Base-by-base conservation (phyloP, 306 rosid genomes). In the Prunus campanulata region DNA sequence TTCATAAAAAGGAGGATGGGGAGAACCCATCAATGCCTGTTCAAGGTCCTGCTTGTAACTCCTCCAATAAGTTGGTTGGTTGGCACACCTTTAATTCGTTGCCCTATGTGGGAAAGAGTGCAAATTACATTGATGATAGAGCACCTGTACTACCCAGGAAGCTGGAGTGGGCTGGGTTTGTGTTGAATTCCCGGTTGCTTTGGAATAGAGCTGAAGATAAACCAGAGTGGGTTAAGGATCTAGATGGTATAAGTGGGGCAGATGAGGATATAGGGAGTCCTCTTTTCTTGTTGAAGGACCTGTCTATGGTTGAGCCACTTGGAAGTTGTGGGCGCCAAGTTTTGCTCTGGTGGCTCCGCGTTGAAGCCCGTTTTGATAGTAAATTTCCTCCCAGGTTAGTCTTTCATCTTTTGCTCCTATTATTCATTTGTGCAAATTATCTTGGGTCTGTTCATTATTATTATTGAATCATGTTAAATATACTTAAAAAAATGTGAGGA, bases 31-130 rank as follows among this genome's bases (percentile, higher is more conserved):
- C 80, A 61, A 72, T 85, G 86, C 99, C 99, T 8, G 85, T 91
- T 62, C 99, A 96, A 77, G 99, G 99, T 83, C 99, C 97, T 83
- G 89, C 99, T 79, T 96, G 99, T 83, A 96, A 96, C 83, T 90
- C 88, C 19, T 91, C 96, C 44, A 81, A 92, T 81, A 84, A 86
- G 44, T 87, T 96, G 83, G 89, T 85, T 74, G 99, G 99, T 70
- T 96, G 99, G 99, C 98, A 96, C 82, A 92, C 97, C 55, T 96
- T 92, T 82, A 89, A 96, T 84, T 80, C 96, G 2, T 68, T 88
- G 55, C 89, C 90, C 2, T 88, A 91, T 78, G 78, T 59, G 0
- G 97, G 93, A 47, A 91, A 82, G 78, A 85, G 87, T 47, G 97
- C 99, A 2, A 85, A 83, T 80, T 87, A 85, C 79, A 87, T 96